Conservation (phyloP, 768 basidiomycete species). For the Chlorophyllum brunneum region DNA sequence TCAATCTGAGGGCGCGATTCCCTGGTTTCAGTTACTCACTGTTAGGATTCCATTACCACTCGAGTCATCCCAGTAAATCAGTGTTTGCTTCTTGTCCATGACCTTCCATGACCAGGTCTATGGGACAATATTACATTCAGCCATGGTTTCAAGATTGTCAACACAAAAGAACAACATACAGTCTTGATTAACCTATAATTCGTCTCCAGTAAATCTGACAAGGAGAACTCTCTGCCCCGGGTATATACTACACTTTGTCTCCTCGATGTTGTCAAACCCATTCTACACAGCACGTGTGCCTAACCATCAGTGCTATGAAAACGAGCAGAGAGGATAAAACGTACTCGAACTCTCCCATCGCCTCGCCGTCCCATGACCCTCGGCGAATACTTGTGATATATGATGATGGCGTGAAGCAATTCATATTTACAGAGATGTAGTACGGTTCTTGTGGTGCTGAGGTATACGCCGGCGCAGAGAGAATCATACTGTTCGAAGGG, state of each 20-base stretch:
- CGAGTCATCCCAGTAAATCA: conserved; percentile 32
- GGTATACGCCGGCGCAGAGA: conserved; percentile 26
- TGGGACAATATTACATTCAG: neutral
- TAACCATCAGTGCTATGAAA: neutral
- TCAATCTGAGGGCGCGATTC: neutral
- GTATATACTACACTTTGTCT: conserved; percentile 9
- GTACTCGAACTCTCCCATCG: conserved; percentile 48
- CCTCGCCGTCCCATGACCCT: conserved; percentile 36
- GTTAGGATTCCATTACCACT: conserved; percentile 25
- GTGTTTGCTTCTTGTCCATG: conserved; percentile 21
- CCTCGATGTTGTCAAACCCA: conserved; percentile 11
- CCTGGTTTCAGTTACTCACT: conserved; percentile 18
- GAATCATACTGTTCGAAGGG: conserved; percentile 36
- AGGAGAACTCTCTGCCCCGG: conserved; percentile 5
- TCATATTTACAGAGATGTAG: conserved; percentile 42
- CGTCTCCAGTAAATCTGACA: conserved; percentile 9
- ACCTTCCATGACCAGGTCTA: conserved; percentile 36
- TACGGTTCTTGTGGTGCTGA: conserved; percentile 31
- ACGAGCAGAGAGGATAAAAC: neutral
- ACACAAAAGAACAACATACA: neutral
- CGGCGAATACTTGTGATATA: conserved; percentile 41
- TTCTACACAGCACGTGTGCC: neutral
- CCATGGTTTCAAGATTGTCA: neutral
- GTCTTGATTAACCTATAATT: conserved; percentile 7
- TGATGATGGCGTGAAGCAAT: conserved; percentile 47